Percentiles rank a stretch among this genome's conserved stretches.
Conservation (phyloP, 305 asterid species). For the Solanum aculeatissimum region DNA sequence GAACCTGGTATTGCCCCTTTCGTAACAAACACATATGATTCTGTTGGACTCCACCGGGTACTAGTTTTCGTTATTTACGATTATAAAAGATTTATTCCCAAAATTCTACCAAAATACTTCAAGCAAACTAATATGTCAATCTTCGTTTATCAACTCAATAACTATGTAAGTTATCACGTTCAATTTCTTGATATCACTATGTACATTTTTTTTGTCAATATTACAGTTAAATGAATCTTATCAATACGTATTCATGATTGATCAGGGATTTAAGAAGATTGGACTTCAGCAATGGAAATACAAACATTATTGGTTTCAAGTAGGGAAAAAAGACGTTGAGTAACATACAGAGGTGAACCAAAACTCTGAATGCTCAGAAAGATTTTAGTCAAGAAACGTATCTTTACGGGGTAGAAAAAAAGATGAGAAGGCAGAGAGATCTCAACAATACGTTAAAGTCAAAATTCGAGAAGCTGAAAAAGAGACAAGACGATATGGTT, state of each 20-base stretch:
- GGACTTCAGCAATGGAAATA: constrained; percentile 46
- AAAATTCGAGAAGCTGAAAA: constrained; percentile 22
- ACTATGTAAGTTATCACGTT: constrained; percentile 31
- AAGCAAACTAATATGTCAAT: constrained; percentile 47
- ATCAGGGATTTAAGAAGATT: constrained; percentile 49
- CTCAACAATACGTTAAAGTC: neutral
- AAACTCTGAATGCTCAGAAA: neutral
- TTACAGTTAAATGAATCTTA: too few relatives aligned
- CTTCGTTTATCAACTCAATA: constrained; percentile 54
- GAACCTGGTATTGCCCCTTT: constrained; percentile 20
- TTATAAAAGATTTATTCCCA: constrained; percentile 24
- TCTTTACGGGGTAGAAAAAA: neutral
- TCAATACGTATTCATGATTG: neutral
- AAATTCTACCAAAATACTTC: constrained; percentile 34
- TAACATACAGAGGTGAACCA: constrained; percentile 26
- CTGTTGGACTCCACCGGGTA: constrained; percentile 38
- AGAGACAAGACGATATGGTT: constrained; percentile 13
- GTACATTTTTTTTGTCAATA: neutral
- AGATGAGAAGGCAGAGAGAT: constrained; percentile 4
- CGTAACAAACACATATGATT: constrained; percentile 26
- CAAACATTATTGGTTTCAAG: constrained; percentile 29
- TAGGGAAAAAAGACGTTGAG: constrained; percentile 25
- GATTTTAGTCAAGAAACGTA: neutral
- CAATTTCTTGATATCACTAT: neutral
- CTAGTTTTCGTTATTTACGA: constrained; percentile 50